phyloP scores from a whole-genome alignment of 2,329 filamentous ascomycete genomes.

The Fonsecaea nubica region DNA sequence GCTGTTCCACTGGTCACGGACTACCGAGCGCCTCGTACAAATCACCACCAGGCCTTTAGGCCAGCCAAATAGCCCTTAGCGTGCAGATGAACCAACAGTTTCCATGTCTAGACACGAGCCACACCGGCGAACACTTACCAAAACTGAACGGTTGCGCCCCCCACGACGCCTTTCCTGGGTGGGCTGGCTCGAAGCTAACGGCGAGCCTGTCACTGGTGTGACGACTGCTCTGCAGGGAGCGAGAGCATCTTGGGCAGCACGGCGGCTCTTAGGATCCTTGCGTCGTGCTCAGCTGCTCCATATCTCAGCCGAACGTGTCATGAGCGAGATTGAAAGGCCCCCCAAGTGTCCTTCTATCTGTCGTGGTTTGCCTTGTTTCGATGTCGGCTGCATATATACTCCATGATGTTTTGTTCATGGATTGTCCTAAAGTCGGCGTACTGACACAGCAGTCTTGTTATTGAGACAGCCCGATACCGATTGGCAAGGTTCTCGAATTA shows the following conservation, averaged over 20 bases:
- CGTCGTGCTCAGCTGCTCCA: background rate
- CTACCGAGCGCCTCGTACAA: background rate
- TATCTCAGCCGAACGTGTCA: background rate
- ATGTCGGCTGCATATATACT: background rate
- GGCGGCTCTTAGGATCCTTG: background rate
- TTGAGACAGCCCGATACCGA: background rate
- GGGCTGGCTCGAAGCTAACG: background rate
- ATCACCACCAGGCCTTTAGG: background rate
- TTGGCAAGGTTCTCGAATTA: background rate
- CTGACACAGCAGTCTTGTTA: background rate
- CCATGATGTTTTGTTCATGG: background rate
- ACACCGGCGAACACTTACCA: background rate
- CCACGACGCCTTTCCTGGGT: background rate
- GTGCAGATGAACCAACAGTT: background rate
- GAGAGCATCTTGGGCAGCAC: background rate
- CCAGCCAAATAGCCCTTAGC: background rate
- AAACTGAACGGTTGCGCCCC: background rate
- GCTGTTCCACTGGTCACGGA: background rate
- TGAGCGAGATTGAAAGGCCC: background rate
- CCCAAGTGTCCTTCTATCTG: background rate
- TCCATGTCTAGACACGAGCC: background rate
- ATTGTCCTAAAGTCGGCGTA: background rate
- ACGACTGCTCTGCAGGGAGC: background rate
- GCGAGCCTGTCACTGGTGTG: background rate
- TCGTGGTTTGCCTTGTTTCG: background rate